These are phyloP conservation scores for Hibiscus mutabilis DNA, from an alignment of 345 rosid genomes.

Conservation along the genomic window DNA sequence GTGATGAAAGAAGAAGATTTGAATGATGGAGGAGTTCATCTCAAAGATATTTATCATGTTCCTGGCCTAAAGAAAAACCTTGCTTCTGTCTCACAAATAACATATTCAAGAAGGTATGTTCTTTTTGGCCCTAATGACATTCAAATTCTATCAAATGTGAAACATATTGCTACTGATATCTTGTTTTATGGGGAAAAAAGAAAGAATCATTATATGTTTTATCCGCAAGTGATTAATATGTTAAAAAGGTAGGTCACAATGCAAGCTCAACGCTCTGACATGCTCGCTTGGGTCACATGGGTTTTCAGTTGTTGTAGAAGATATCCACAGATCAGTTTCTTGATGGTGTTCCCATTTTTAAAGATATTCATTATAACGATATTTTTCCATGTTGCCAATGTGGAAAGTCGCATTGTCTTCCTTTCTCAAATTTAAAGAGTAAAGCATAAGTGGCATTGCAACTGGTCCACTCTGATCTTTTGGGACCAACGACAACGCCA, in stretches of 20 bases:
- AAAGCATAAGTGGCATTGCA: background rate
- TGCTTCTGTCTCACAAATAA: background rate
- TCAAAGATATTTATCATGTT: background rate
- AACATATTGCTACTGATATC: background rate
- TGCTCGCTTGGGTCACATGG: background rate
- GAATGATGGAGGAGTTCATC: background rate
- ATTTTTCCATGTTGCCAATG: background rate
- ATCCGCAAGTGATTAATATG: background rate
- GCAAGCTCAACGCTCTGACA: background rate
- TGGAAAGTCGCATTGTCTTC: background rate
- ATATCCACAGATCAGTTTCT: background rate
- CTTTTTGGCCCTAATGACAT: background rate
- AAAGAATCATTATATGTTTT: background rate
- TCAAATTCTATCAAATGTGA: background rate
- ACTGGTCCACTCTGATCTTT: background rate
- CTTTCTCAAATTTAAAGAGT: background rate
- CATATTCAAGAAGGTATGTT: background rate
- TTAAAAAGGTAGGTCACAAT: background rate
- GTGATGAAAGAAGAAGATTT: background rate
- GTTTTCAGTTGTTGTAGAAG: background rate
- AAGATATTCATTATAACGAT: background rate
- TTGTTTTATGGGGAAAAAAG: background rate
- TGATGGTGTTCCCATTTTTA: background rate
- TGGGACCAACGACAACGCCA: background rate
- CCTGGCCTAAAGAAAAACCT: background rate